Evolutionary conservation across 345 rosid species (phyloP).

Genomic region (Erucastrum elatum): DNA sequence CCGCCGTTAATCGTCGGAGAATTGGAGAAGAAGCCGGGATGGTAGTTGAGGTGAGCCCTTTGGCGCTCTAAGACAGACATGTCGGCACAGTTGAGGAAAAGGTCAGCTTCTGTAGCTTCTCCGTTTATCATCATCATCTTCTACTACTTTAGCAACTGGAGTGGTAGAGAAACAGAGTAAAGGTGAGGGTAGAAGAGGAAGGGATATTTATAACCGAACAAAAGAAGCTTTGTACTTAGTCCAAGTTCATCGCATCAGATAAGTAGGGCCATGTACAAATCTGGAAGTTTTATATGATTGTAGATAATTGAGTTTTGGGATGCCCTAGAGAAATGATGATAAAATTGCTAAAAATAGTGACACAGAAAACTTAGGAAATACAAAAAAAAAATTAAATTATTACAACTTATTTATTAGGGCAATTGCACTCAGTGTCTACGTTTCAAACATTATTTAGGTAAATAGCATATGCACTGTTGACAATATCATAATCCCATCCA

Average conservation of each 20-base stretch:
- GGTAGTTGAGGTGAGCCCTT: conserved; percentile 41
- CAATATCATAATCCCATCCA: no score
- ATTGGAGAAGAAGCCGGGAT: conserved; percentile 39
- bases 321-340: background rate
- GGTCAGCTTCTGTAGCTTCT: background rate
- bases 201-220: background rate
- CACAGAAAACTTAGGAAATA: no score
- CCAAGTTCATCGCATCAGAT: background rate
- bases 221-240: background rate
- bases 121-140: background rate
- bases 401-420: no score
- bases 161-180: conserved; percentile 9
- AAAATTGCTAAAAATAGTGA: background rate
- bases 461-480: no score
- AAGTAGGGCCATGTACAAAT: background rate
- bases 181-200: conserved; percentile 5
- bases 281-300: background rate
- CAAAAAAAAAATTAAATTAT: no score
- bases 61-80: conserved; percentile 71
- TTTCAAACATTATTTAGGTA: no score
- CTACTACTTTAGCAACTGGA: background rate
- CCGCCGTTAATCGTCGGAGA: conserved; percentile 16
- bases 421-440: no score
- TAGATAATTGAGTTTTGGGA: background rate
- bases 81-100: conserved; percentile 32